Conservation (phyloP, 768 basidiomycete species). For the Rhizopogon roseolus region DNA sequence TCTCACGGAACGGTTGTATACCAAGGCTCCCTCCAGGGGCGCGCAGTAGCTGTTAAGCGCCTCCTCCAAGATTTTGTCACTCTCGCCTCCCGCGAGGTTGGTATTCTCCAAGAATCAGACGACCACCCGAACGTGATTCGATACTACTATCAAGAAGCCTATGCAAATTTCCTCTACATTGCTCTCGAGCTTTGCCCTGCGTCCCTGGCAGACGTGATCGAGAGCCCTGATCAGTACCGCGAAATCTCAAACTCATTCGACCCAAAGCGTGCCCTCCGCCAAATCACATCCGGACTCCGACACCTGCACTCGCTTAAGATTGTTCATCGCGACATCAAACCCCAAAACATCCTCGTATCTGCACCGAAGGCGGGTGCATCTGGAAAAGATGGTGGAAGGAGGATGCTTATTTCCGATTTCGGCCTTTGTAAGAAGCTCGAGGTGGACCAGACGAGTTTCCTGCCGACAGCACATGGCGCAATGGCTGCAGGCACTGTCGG, state of each 20-base stretch:
- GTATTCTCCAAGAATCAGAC: conserved; percentile 92
- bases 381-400: conserved; percentile 42
- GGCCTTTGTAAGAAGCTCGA: conserved; percentile 95
- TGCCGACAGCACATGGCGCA: conserved; percentile 86
- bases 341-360: conserved; percentile 93
- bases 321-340: conserved; percentile 98
- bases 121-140: conserved; percentile 98
- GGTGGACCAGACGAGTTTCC: conserved; percentile 92
- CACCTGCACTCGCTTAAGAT: conserved; percentile 94
- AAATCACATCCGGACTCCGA: conserved; percentile 82
- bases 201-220: conserved; percentile 83
- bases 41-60: conserved; percentile 97
- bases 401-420: conserved; percentile 96
- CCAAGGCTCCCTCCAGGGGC: conserved; percentile 91
- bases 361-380: conserved; percentile 49
- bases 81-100: conserved; percentile 89
- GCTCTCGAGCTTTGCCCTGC: conserved; percentile 94
- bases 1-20: conserved; percentile 97
- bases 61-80: conserved; percentile 94
- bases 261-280: conserved; percentile 80
- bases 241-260: conserved; percentile 78
- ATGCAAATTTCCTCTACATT: conserved; percentile 93
- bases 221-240: conserved; percentile 71
- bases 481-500: conserved; percentile 92
- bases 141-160: conserved; percentile 95